phyloP scores from a whole-genome alignment of 2,329 filamentous ascomycete species.

The Dactylellina sp. region DNA sequence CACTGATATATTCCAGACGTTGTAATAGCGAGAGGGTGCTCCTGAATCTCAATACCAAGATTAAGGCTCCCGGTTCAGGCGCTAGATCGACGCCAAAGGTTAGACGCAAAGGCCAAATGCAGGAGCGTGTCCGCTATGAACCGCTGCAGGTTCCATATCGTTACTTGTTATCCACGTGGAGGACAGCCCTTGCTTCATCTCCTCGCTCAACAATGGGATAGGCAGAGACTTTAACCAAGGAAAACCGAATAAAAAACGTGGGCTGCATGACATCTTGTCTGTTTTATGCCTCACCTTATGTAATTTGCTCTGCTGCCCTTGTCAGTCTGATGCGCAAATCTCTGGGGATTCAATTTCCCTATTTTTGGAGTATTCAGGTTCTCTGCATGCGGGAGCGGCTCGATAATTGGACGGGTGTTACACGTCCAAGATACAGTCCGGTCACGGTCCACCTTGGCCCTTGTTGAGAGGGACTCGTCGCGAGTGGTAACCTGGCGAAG shows the following conservation, averaged over 20 bases:
- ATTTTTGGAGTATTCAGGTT: neutral
- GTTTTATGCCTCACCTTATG: constrained; percentile 18
- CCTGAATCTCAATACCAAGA: too few relatives aligned
- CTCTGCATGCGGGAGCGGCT: neutral
- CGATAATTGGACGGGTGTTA: constrained; percentile 20
- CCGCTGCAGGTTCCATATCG: constrained; percentile 34
- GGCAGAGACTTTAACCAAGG: constrained; percentile 15
- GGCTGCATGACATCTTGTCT: constrained; percentile 6
- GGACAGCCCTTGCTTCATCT: constrained; percentile 33
- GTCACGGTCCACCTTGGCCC: constrained; percentile 29
- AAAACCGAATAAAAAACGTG: constrained; percentile 14
- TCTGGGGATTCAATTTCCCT: constrained; percentile 18
- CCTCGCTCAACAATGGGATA: constrained; percentile 1
- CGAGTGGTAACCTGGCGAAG: neutral
- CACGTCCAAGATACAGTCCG: constrained; percentile 1
- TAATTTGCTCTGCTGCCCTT: constrained; percentile 7
- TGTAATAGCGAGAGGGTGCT: too few relatives aligned
- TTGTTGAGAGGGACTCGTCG: constrained; percentile 18
- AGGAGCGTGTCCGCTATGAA: constrained; percentile 6
- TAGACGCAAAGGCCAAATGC: constrained; percentile 6
- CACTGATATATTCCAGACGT: too few relatives aligned
- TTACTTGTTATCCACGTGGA: constrained; percentile 44
- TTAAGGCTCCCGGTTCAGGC: too few relatives aligned
- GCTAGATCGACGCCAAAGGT: constrained; percentile 31
- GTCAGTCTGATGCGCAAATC: constrained; percentile 1